These are phyloP conservation scores for Mytilinidion resinicola DNA, from an alignment of 495 filamentous ascomycete genomes.

Conservation along the genomic window DNA sequence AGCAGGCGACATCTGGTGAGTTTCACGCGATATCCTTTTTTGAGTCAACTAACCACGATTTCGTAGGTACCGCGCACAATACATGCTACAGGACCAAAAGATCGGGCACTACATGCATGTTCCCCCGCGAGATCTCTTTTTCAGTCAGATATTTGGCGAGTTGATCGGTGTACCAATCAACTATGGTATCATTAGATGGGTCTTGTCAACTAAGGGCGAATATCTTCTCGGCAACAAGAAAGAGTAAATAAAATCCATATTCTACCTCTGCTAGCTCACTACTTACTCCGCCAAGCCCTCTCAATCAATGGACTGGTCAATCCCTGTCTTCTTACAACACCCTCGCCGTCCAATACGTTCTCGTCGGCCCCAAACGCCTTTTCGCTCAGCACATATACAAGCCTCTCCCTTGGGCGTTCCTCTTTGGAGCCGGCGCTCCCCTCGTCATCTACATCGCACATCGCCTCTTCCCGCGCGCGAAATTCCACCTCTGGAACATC, in stretches of 20 bases:
- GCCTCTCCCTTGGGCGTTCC: conserved; percentile 50
- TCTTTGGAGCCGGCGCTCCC: conserved; percentile 47
- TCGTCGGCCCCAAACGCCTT: conserved; percentile 48
- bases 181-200: conserved; percentile 44
- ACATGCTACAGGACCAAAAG: conserved; percentile 45
- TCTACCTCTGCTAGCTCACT: no score
- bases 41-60: neutral
- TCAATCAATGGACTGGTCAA: conserved; percentile 54
- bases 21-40: neutral
- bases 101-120: conserved; percentile 55
- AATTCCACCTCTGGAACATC: conserved; percentile 51
- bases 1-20: conserved; percentile 36
- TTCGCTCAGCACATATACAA: conserved; percentile 46
- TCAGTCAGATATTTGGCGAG: conserved; percentile 49
- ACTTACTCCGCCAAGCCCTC: conserved; percentile 23
- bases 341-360: conserved; percentile 49
- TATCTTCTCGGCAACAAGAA: conserved; percentile 46
- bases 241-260: conserved; percentile 23
- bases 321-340: conserved; percentile 42
- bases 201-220: conserved; percentile 45
- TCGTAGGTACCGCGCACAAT: conserved; percentile 47
- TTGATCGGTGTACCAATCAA: conserved; percentile 47
- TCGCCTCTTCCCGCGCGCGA: conserved; percentile 43
- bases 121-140: conserved; percentile 41
- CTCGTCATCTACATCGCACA: conserved; percentile 45